Evolutionary conservation across 2,329 filamentous ascomycete species (phyloP), one percentile per base, ranked within the genome.

Genomic region (Pseudocercospora vitis): DNA sequence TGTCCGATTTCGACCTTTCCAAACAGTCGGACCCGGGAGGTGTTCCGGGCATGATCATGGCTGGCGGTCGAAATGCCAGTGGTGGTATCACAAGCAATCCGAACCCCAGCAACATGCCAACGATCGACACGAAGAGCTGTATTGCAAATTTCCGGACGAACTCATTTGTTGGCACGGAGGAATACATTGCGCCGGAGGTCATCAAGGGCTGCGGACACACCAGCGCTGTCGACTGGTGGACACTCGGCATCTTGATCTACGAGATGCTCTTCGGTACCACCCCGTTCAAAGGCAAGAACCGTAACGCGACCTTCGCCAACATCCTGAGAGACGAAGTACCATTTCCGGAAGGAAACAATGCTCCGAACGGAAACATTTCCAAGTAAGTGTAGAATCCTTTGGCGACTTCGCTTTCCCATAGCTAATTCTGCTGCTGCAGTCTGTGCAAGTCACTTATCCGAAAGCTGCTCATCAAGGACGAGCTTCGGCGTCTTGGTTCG

Each of bases 151-250:
- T 99, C 80, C 84, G 94, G 52, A 99, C 94, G 14, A 99, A 99
- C 69, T 96, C 91, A 0, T 99, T 99, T 70, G 94, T 99, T 35
- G 94, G 94, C 14, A 99, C 94, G 0, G 94, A 99, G 72, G 94
- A 99, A 72, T 99, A 99, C 72, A 99, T 99, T 68, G 94, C 94
- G 1, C 94, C 94, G 1, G 94, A 99, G 73, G 94, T 99, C 29
- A 99, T 99, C 71, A 97, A 97, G 75, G 94, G 94, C 32, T 96
- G 92, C 68, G 94, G 94, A 19, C 94, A 99, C 74, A 99, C 94
- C 6, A 97, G 92, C 69, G 94, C 94, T 11, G 94, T 99, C 11
- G 94, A 99, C 72, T 99, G 94, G 94, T 99, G 94, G 94, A 99
- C 94, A 0, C 74, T 99, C 49, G 94, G 94, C 16, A 97, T 99